Evolutionary conservation across 192 early-diverging fungal genomes (phyloP).

Genomic region (Coemansia sp.): DNA sequence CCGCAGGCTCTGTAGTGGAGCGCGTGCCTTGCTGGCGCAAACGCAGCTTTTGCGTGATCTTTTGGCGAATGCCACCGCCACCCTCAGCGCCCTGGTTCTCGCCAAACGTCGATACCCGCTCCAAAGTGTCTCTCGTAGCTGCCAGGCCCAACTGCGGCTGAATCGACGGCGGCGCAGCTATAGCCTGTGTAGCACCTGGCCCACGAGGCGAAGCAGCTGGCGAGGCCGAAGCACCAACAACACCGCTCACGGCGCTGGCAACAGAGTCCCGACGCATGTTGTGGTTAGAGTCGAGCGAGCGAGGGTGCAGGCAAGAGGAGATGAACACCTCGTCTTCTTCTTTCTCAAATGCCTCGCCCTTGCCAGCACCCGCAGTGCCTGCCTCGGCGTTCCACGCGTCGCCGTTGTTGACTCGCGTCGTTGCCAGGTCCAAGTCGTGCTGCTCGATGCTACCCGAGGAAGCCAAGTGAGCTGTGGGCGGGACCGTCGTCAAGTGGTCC

Average conservation of each 20-base stretch:
- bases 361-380: not conserved
- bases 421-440: slow-evolving; percentile 6
- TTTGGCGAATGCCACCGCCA: slow-evolving; percentile 20
- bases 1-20: slow-evolving; percentile 1
- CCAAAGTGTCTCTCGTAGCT: not conserved
- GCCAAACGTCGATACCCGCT: not conserved
- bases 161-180: slow-evolving; percentile 10
- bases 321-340: slow-evolving; percentile 31
- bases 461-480: slow-evolving; percentile 18
- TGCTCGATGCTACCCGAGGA: slow-evolving; percentile 5
- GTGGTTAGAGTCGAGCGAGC: not conserved
- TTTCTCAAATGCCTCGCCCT: slow-evolving; percentile 24
- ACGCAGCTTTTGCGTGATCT: slow-evolving; percentile 34
- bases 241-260: not conserved
- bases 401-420: slow-evolving; percentile 13
- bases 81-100: not conserved
- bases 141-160: slow-evolving; percentile 9
- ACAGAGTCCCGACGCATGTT: slow-evolving; percentile 9
- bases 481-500: slow-evolving; percentile 23
- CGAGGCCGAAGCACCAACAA: not conserved
- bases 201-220: slow-evolving; percentile 6
- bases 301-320: slow-evolving; percentile 12
- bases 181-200: not conserved
- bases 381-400: not conserved
- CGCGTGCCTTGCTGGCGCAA: slow-evolving; percentile 18